Evolutionary conservation across 176 grass and related monocot species (phyloP).

Genomic region (Carex littledalei): DNA sequence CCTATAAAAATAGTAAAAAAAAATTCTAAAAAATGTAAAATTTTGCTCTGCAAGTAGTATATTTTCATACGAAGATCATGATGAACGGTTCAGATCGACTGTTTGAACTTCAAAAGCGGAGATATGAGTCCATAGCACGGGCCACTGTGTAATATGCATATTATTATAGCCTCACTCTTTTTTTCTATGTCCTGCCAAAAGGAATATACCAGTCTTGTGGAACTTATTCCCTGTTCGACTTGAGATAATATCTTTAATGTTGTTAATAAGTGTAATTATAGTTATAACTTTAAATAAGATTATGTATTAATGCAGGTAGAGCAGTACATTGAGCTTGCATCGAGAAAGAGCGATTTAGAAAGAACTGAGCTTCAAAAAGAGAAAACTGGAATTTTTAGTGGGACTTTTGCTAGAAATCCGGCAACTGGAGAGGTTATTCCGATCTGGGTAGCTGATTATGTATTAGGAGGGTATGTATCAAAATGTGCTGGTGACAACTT

Average conservation of each 20-base stretch:
- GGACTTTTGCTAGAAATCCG: constrained; percentile 89
- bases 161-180: no score
- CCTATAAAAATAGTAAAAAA: no score
- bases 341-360: constrained; percentile 89
- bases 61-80: no score
- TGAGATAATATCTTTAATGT: not conserved
- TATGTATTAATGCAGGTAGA: constrained; percentile 61
- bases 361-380: constrained; percentile 99
- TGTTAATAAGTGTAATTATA: not conserved
- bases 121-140: no score
- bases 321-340: constrained; percentile 60
- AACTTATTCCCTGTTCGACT: not conserved
- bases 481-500: not conserved
- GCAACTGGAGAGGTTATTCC: constrained; percentile 81
- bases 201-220: not conserved
- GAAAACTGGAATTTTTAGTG: constrained; percentile 96
- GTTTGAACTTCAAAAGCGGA: no score
- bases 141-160: no score
- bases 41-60: no score
- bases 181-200: not conserved
- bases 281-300: not conserved
- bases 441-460: constrained; percentile 99
- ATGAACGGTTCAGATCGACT: no score
- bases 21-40: no score
- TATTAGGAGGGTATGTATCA: constrained; percentile 77